Conservation (phyloP, 441 rosid genomes). For the Gossypium schwendimanii region DNA sequence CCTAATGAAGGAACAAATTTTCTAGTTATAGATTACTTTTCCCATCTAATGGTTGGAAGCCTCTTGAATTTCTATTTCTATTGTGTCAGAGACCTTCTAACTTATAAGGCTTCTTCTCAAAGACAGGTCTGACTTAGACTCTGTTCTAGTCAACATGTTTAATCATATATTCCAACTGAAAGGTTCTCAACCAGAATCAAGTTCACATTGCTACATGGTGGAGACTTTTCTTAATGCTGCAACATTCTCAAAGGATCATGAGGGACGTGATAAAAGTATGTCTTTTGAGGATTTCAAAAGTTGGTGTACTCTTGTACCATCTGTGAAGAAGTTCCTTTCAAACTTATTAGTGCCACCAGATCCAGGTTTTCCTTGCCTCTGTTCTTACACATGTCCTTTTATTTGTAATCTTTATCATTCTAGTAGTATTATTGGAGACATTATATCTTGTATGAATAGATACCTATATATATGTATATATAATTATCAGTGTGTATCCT, state of each 20-base stretch:
- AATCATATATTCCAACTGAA: constrained; percentile 34
- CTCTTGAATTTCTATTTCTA: not conserved
- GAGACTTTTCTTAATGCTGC: constrained; percentile 51
- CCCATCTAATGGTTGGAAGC: not conserved
- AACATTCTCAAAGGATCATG: constrained; percentile 41
- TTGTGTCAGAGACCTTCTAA: not conserved
- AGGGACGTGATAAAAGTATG: constrained; percentile 44
- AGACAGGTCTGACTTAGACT: constrained; percentile 66
- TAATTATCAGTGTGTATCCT: not conserved
- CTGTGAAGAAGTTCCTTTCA: constrained; percentile 77
- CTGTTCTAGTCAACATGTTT: constrained; percentile 37
- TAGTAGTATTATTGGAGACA: not conserved
- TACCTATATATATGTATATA: not conserved
- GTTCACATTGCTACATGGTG: constrained; percentile 31
- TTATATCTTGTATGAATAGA: not conserved
- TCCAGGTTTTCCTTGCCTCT: constrained; percentile 40
- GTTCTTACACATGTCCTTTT: not conserved
- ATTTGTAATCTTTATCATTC: not conserved
- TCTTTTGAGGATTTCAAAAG: constrained; percentile 65
- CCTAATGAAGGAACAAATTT: constrained; percentile 2
- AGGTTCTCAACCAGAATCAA: constrained; percentile 28
- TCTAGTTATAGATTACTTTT: not conserved
- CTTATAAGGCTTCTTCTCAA: constrained; percentile 8
- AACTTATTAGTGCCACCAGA: constrained; percentile 56
- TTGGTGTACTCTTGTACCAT: constrained; percentile 62